phyloP scores from a whole-genome alignment of 208 protist species.

The Trypanosoma vivax region DNA sequence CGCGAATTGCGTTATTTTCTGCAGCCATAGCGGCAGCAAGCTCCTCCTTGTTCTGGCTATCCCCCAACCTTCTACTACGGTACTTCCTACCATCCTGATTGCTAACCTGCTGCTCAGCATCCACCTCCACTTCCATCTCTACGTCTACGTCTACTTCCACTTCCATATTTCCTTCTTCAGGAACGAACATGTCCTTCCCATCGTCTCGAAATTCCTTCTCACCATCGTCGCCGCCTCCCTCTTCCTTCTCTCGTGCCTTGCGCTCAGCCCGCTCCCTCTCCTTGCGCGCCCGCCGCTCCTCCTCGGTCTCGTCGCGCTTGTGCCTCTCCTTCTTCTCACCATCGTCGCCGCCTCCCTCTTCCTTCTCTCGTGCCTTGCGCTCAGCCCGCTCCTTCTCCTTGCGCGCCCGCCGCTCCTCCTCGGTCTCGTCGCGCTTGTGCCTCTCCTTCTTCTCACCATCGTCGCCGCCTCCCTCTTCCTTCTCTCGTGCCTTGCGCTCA shows the following conservation, averaged over 20 bases:
- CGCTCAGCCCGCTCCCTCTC: conserved; percentile 48
- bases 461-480: neutral
- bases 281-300: conserved; percentile 7
- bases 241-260: conserved; percentile 18
- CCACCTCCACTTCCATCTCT: neutral
- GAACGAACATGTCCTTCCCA: conserved; percentile 14
- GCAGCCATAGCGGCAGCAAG: conserved; percentile 37
- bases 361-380: conserved; percentile 14
- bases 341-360: neutral
- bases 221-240: neutral
- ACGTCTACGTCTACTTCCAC: neutral
- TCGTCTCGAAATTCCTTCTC: neutral
- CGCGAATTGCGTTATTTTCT: conserved; percentile 32
- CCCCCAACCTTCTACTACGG: neutral
- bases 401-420: conserved; percentile 63
- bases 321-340: conserved; percentile 51
- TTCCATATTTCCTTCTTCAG: neutral
- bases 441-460: conserved; percentile 13
- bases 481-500: conserved; percentile 12
- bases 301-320: conserved; percentile 16
- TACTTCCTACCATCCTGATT: neutral
- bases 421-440: conserved; percentile 36
- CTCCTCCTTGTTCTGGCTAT: conserved; percentile 12
- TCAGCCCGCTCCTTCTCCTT: conserved; percentile 50
- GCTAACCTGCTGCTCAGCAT: neutral